These are phyloP conservation scores for Agastache rugosa DNA, from an alignment of 257 asterid species.

Conservation along the genomic window DNA sequence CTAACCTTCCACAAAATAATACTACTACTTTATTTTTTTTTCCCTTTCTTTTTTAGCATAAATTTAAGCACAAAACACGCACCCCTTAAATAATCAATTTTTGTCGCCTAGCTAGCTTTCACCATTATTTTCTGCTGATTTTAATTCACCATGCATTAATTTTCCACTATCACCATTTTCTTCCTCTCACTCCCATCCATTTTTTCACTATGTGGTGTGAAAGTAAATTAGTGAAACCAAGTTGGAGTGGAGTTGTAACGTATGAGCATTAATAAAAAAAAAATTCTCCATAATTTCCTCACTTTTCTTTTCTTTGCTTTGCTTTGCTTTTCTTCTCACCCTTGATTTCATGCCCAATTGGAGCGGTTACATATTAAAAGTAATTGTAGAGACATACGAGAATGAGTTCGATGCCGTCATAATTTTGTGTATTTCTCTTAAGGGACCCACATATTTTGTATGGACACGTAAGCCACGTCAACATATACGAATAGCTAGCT, in stretches of 20 bases:
- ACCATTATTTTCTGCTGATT: neutral
- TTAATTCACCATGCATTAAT: too few relatives aligned
- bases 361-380: neutral
- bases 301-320: neutral
- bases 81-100: neutral
- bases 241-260: neutral
- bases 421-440: neutral
- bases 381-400: neutral
- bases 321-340: neutral
- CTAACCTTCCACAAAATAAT: neutral
- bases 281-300: neutral
- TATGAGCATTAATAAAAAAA: too few relatives aligned
- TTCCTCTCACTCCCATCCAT: too few relatives aligned
- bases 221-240: too few relatives aligned
- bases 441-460: neutral
- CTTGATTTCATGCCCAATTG: neutral
- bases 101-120: neutral
- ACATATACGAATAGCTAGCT: neutral
- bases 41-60: neutral
- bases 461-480: conserved; percentile 1
- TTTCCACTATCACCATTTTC: neutral
- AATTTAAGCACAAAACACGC: neutral
- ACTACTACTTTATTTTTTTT: too few relatives aligned
- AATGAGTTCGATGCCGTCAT: neutral
- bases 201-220: neutral